phyloP scores from a whole-genome alignment of 176 grass and related monocot genomes.

The Phragmites australis region DNA sequence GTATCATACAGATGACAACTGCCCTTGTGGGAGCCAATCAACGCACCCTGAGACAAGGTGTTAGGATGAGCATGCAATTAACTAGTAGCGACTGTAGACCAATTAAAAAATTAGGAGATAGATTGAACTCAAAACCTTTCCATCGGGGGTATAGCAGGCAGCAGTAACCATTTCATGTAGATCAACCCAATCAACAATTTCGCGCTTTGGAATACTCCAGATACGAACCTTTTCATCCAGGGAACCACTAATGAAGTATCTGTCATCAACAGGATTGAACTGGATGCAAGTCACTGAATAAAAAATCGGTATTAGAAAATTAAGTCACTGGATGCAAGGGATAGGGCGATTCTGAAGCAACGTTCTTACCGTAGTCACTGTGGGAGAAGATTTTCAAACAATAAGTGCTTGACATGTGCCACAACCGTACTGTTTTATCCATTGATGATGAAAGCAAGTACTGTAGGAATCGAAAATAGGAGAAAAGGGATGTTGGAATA shows the following conservation, averaged over 20 bases:
- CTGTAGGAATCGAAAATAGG: slow-evolving; percentile 54
- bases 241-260: slow-evolving; percentile 98
- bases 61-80: slow-evolving; percentile 33
- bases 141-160: slow-evolving; percentile 92
- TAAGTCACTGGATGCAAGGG: slow-evolving; percentile 88
- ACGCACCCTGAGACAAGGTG: slow-evolving; percentile 57
- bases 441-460: slow-evolving; percentile 97
- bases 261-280: slow-evolving; percentile 99
- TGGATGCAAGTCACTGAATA: slow-evolving; percentile 98
- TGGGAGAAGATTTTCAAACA: slow-evolving; percentile 96
- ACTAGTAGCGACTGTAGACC: background rate
- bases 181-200: slow-evolving; percentile 97
- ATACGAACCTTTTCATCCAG: slow-evolving; percentile 95
- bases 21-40: slow-evolving; percentile 89
- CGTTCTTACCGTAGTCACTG: slow-evolving; percentile 75
- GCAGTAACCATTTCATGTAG: slow-evolving; percentile 98
- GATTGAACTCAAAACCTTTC: slow-evolving; percentile 64
- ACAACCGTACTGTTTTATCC: slow-evolving; percentile 99
- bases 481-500: slow-evolving; percentile 37
- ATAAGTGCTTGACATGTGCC: slow-evolving; percentile 92
- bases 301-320: slow-evolving; percentile 36
- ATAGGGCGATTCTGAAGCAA: slow-evolving; percentile 26
- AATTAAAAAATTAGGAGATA: slow-evolving; percentile 34
- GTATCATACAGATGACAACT: slow-evolving; percentile 91
- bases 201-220: slow-evolving; percentile 89